Conservation (phyloP, 2,329 filamentous ascomycete species). For the Aspergillus sp. region DNA sequence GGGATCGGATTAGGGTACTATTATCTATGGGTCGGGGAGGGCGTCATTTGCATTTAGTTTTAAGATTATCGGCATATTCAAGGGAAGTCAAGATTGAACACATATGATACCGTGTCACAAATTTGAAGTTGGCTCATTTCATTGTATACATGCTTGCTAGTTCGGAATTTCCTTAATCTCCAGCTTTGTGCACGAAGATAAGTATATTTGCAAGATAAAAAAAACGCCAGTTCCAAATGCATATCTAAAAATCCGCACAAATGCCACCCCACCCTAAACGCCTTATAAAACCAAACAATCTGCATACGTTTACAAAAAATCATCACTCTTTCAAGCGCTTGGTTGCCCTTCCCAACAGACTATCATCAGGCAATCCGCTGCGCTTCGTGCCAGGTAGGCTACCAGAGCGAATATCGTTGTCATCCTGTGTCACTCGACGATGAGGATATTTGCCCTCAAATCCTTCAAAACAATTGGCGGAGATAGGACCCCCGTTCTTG, state of each 20-base stretch:
- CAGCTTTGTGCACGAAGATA: not conserved
- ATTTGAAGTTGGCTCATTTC: not conserved
- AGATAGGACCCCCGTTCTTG: conserved; percentile 66
- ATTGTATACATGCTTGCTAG: not conserved
- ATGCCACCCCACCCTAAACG: not conserved
- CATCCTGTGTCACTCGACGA: conserved; percentile 86
- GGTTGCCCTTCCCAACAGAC: conserved; percentile 58
- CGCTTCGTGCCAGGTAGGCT: conserved; percentile 90
- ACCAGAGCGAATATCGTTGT: conserved; percentile 90
- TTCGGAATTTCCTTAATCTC: not conserved
- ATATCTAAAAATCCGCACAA: not conserved
- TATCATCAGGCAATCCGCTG: conserved; percentile 81
- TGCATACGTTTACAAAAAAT: not conserved
- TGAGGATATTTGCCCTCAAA: conserved; percentile 86
- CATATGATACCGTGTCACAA: not conserved
- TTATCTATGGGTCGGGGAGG: not conserved
- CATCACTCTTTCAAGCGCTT: conserved; percentile 57
- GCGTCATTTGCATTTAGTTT: not conserved
- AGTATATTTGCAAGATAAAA: not conserved
- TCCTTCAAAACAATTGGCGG: conserved; percentile 86
- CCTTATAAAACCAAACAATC: not conserved
- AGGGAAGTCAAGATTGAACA: not conserved
- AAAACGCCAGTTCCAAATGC: conserved; percentile 5
- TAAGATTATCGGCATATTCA: not conserved
- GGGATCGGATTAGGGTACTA: not conserved